These are phyloP conservation scores for Solanum sejunctum DNA, from an alignment of 257 asterid genomes.

Conservation along the genomic window DNA sequence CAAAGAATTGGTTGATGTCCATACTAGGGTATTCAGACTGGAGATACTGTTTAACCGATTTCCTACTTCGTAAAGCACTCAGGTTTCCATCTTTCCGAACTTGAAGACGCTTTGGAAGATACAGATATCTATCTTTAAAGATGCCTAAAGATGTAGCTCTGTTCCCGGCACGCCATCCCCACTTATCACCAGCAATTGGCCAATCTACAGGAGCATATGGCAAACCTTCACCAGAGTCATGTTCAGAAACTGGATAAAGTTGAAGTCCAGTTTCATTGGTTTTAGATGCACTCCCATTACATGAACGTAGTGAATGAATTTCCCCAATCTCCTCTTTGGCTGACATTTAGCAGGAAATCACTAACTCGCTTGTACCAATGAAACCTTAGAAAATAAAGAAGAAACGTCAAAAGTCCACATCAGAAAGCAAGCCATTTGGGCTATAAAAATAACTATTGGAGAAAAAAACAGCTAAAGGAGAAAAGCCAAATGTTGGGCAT, in stretches of 20 bases:
- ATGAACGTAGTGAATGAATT: conserved; percentile 24
- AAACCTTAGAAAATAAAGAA: not conserved
- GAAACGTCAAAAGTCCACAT: not conserved
- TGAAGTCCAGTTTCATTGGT: conserved; percentile 23
- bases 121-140: conserved; percentile 54
- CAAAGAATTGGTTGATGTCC: conserved; percentile 41
- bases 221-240: conserved; percentile 56
- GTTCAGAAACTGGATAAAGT: conserved; percentile 37
- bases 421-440: not conserved
- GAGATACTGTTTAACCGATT: conserved; percentile 37
- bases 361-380: not conserved
- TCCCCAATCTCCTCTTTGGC: conserved; percentile 33
- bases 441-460: not conserved
- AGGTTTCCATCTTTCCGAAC: not conserved
- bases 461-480: not conserved
- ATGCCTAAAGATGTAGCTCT: conserved; percentile 35
- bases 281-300: conserved; percentile 16
- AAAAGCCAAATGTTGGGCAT: not conserved
- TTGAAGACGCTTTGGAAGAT: conserved; percentile 32
- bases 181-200: conserved; percentile 77
- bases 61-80: conserved; percentile 42
- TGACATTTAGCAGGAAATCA: not conserved
- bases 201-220: conserved; percentile 82
- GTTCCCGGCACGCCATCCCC: conserved; percentile 78
- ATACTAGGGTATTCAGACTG: conserved; percentile 34